Percentiles rank a stretch among this genome's conserved stretches.
These are phyloP conservation scores for Leucosporidium creatinivorum DNA, from an alignment of 768 basidiomycete species.

Conservation along the genomic window DNA sequence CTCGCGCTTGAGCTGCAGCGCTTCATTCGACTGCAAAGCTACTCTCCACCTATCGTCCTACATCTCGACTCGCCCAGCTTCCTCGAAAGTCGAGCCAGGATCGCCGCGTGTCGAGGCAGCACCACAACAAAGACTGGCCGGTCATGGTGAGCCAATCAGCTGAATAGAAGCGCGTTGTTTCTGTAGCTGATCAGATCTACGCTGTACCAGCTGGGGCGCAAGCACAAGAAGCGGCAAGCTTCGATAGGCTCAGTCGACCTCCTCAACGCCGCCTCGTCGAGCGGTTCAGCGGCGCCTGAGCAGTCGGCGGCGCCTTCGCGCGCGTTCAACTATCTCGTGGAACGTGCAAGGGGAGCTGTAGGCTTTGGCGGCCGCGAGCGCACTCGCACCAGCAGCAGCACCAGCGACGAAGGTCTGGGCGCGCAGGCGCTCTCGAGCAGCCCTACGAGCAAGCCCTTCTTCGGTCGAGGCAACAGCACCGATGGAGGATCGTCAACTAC, in stretches of 20 bases:
- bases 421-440: background rate
- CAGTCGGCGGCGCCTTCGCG: background rate
- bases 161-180: too few species aligned
- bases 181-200: too few species aligned
- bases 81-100: too few species aligned
- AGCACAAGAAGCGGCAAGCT: background rate
- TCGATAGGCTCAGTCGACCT: conserved; percentile 2
- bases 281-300: background rate
- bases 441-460: background rate
- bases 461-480: background rate
- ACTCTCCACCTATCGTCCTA: too few species aligned
- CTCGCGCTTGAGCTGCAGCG: too few species aligned
- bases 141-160: too few species aligned
- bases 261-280: background rate
- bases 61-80: too few species aligned
- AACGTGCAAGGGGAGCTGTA: background rate
- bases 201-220: too few species aligned
- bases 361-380: background rate
- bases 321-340: background rate
- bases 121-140: too few species aligned
- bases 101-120: too few species aligned
- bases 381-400: background rate
- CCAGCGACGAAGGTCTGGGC: background rate
- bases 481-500: background rate
- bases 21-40: too few species aligned